Evolutionary conservation across 1,139 yeast genomes (phyloP), one percentile per base, ranked within the genome.

Genomic region (Lodderomyces orthopsilosis): DNA sequence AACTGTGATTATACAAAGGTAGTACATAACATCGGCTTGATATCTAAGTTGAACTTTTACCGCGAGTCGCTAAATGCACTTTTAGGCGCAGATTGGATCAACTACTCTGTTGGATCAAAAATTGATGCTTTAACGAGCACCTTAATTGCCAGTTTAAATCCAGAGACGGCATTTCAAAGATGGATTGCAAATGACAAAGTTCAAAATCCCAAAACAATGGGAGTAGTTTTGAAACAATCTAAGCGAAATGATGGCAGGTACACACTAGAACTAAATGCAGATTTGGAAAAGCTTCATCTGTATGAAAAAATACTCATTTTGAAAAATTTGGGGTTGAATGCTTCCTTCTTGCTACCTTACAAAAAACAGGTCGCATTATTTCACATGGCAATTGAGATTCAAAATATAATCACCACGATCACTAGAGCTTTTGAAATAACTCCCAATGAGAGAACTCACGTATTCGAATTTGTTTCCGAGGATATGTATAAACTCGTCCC

Each of bases 81-180:
- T 2, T 68, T 91, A 9, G 96, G 97, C 0, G 56, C 68, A 12
- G 85, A 83, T 24, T 91, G 97, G 97, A 69, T 66, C 40, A 72
- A 78, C 36, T 87, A 83, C 52, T 81, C 91, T 0, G 83, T 84
- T 40, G 97, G 96, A 0, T 76, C 73, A 42, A 78, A 75, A 49
- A 75, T 91, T 1, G 68, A 74, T 13, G 59, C 70, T 1, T 87
- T 81, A 46, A 70, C 81, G 13, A 54, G 58, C 1, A 62, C 66
- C 1, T 66, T 85, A 38, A 55, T 70, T 14, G 62, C 68, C 18
- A 75, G 70, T 38, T 63, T 82, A 10, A 69, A 82, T 42, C 61
- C 81, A 0, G 62, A 70, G 5, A 55, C 46, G 0, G 51, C 75
- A 0, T 77, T 74, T 48, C 62, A 67, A 1, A 55, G 59, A 2